Evolutionary conservation across 805 yeast species (phyloP), one percentile per base, ranked within the genome.

Genomic region (Brettanomyces sp.): DNA sequence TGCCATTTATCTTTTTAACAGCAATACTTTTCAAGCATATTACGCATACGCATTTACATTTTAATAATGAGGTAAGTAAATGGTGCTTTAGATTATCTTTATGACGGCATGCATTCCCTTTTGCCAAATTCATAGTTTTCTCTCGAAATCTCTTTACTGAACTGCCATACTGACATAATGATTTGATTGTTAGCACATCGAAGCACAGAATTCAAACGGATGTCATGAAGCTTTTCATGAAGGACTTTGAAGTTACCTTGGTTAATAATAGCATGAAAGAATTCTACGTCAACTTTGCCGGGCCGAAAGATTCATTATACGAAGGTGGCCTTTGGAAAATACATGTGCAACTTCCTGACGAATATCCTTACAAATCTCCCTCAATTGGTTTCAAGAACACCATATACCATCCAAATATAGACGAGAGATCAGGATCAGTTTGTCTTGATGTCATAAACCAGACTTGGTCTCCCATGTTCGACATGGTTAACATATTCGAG

Each of bases 391-490:
- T 91, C 60, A 79, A 79, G 44, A 93, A 90, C 65, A 85, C 82
- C 59, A 91, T 93, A 18, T 90, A 79, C 66, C 99, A 91, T 62
- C 99, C 99, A 5, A 91, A 91, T 59, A 89, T 91, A 50, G 99
- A 91, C 60, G 95, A 89, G 60, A 73, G 79, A 25, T 81, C 80
- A 1, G 99, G 99, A 0, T 80, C 95, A 0, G 96, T 91, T 5
- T 91, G 99, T 65, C 77, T 91, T 43, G 98, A 91, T 62, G 98
- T 93, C 14, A 90, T 91, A 52, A 91, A 91, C 62, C 96, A 91
- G 60, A 88, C 98, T 0, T 91, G 99, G 99, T 85, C 95, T 38
- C 98, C 99, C 2, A 85, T 91, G 88, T 91, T 89, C 69, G 97
- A 93, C 46, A 74, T 93, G 52, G 70, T 82, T 52, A 93, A 93